Evolutionary conservation across 1,284 basidiomycete genomes (phyloP), one percentile per base, ranked within the genome.

Genomic region (Caloboletus inedulis): DNA sequence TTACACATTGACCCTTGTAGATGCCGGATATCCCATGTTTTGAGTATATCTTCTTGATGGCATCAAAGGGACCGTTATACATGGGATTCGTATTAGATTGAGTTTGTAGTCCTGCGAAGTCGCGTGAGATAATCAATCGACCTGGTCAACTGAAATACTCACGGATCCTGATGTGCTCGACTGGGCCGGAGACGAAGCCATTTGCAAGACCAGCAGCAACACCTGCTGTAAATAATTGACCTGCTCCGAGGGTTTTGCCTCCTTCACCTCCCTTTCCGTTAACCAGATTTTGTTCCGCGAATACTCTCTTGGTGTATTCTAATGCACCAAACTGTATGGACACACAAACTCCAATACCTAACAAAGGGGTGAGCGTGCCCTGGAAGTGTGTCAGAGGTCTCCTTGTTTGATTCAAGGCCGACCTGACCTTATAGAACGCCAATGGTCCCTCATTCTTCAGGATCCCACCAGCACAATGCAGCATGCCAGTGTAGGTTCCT

Each of bases 131-230:
- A 19, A 35, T 31, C 23, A 13, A 48, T 52, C 13, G 44, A 37
- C 13, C 0, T 19, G 41, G 36, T 53, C 46, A 40, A 31, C 19
- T 25, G 10, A 45, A 46, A 37, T n/a, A 79, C 90, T 66, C 61
- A 88, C 95, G 89, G 63, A 98, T 98, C 77, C 96, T 90, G 63
- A 98, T 94, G 68, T 98, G 94, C 71, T 99, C 96, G 13, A 99
- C 94, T 2, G 96, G 96, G 2, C 94, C 93, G 0, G 94, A 95
- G 18, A 98, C 91, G 51, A 95, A 79, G 40, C 90, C 88, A 69
- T 98, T 99, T 14, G 93, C 89, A 21, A 98, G 70, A 33, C 96
- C 95, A 23, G 94, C 95, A 29, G 83, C 73, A 3, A 92, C 84
- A 58, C 95, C 95, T 5, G 93, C 80, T 1, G 77, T 63, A 60